These are phyloP conservation scores for Podaxis carcinomalis DNA, from an alignment of 768 basidiomycete genomes.

Conservation along the genomic window DNA sequence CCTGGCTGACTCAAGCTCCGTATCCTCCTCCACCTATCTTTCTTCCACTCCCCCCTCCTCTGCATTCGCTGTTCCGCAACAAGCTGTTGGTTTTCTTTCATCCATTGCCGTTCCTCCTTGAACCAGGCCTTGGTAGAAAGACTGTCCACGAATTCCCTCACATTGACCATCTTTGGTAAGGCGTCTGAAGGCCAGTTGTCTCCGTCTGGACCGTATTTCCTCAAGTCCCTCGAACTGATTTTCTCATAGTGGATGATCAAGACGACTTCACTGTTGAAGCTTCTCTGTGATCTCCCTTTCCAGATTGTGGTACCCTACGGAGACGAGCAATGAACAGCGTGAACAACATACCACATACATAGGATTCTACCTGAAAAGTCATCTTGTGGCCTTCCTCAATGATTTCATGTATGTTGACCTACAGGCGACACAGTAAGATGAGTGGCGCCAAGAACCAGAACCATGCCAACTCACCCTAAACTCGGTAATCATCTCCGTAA, in stretches of 20 bases:
- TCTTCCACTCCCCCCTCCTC: conserved; percentile 3
- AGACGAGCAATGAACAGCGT: not conserved
- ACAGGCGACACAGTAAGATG: conserved; percentile 4
- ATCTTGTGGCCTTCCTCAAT: conserved; percentile 27
- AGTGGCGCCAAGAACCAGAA: not conserved
- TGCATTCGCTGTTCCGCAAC: not conserved
- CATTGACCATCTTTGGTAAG: conserved; percentile 14
- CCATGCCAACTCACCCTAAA: conserved; percentile 24
- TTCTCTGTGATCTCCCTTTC: conserved; percentile 21
- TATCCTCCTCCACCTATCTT: not conserved
- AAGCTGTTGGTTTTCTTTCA: conserved; percentile 1
- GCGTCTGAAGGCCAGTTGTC: not conserved
- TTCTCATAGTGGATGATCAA: conserved; percentile 18
- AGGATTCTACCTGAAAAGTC: conserved; percentile 26
- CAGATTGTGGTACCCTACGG: conserved; percentile 23
- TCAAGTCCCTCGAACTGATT: not conserved
- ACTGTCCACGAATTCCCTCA: conserved; percentile 17
- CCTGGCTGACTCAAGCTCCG: not conserved
- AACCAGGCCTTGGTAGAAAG: conserved; percentile 11
- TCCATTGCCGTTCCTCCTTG: conserved; percentile 16
- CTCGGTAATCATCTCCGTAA: conserved; percentile 23
- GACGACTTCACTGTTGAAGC: conserved; percentile 22
- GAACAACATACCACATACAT: not conserved
- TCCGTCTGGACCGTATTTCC: not conserved
- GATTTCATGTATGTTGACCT: conserved; percentile 27